These are phyloP conservation scores for Lenzites betulinus DNA, from an alignment of 768 basidiomycete species.

Conservation along the genomic window DNA sequence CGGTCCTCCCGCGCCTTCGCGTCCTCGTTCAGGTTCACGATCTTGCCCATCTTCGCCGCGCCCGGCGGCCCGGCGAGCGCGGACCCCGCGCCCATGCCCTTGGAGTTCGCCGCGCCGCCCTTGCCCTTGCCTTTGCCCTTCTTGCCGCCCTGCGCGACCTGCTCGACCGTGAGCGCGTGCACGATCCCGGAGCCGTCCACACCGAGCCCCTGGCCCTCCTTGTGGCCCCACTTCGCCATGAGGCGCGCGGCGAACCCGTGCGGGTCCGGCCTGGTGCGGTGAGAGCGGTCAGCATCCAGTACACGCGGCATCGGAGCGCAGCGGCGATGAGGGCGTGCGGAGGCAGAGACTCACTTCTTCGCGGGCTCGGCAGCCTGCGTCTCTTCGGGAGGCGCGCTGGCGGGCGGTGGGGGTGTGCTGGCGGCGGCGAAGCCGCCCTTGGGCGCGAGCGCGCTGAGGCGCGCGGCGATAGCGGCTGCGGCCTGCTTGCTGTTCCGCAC, in stretches of 20 bases:
- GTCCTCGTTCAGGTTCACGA: conserved; percentile 90
- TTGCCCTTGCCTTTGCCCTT: conserved; percentile 42
- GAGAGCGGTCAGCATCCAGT: too few relatives aligned
- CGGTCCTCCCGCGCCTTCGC: conserved; percentile 73
- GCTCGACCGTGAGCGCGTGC: conserved; percentile 84
- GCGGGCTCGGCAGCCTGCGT: conserved; percentile 33
- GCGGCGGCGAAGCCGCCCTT: conserved; percentile 26
- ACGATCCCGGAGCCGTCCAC: conserved; percentile 83
- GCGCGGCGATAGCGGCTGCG: conserved; percentile 83
- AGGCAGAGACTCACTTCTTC: conserved; percentile 20
- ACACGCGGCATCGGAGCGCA: too few relatives aligned
- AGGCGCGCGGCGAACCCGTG: conserved; percentile 80
- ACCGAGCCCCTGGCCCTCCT: conserved; percentile 91
- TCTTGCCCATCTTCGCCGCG: conserved; percentile 79
- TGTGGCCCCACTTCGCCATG: conserved; percentile 97
- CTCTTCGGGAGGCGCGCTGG: conserved; percentile 23
- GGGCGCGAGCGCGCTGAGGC: conserved; percentile 57
- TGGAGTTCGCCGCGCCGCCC: too few relatives aligned
- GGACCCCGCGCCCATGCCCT: background rate
- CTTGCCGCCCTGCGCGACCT: conserved; percentile 43
- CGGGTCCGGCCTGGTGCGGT: conserved; percentile 51
- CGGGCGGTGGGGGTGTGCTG: conserved; percentile 13
- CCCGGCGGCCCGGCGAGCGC: conserved; percentile 28
- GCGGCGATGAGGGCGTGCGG: background rate
- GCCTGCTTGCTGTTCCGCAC: conserved; percentile 54